Evolutionary conservation across 768 basidiomycete genomes (phyloP), one percentile per base, ranked within the genome.

Genomic region (Termitomyces sp.): DNA sequence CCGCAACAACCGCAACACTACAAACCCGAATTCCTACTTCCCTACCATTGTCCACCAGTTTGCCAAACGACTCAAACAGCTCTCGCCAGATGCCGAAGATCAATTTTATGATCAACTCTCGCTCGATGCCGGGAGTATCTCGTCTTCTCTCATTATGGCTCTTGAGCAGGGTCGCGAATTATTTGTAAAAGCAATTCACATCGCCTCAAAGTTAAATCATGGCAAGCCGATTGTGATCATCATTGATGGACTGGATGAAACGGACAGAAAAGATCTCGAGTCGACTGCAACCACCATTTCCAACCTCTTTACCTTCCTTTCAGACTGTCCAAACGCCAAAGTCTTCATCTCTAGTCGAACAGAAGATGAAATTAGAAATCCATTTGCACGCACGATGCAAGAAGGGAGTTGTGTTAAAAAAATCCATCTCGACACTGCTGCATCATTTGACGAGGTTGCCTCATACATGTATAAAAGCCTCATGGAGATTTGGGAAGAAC

Each of bases 221-320:
- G 12, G 15, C 2, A n/a, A 50, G 11, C 65, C 67, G 4, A 63
- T 68, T 0, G 63, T 68, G n/a, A n/a, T n/a, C n/a, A n/a, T n/a
- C n/a, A n/a, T 66, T 13, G 67, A 68, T 45, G 67, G 60, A 2
- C 42, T 66, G n/a, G 65, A 68, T 58, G 67, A 68, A 45, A 64
- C 67, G 16, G 58, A 65, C 38, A 42, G 53, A 40, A 22, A 8
- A 1, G 59, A 61, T 4, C 63, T 66, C 4, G 18, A 32, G 6
- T 8, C 7, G 12, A 65, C 60, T 1, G 65, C 62, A 1, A 50
- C 50, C 2, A 59, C 64, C 16, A 63, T 68, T 51, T 59, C 64
- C 15, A 32, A 55, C 3, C 42, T 63, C 6, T 57, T 63, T n/a
- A 7, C 12, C 11, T 38, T 36, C 2, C 58, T 63, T 33, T 24